Evolutionary conservation across 129 eudicot genomes (phyloP), one percentile per base, ranked within the genome.

Genomic region (Chrysanthemum lavandulifolium): DNA sequence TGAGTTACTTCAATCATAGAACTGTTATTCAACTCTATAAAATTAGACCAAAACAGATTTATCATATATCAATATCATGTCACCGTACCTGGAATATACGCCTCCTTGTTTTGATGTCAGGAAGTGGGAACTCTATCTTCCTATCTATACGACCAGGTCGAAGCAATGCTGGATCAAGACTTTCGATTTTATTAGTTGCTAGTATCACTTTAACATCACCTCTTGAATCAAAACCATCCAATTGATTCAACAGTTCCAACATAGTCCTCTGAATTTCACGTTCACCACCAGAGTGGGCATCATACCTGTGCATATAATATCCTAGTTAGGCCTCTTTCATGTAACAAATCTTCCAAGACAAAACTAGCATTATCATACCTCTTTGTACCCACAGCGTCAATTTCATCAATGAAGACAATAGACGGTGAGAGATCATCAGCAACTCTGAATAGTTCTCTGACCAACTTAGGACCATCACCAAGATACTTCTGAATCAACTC

Each of bases 191-290:
- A 68, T 93, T 93, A 29, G 98, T 93, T 53, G 98, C 98, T 57
- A 93, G 92, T 77, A 93, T 93, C 69, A 93, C 98, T 72, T 93
- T 93, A 57, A 93, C 98, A 76, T 93, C 97, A 73, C 92, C 98
- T 73, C 92, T 87, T 1, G 97, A 90, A 83, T 93, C 98, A 68
- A 93, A 93, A 64, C 98, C 98, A 87, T 93, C 98, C 67, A 93
- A 84, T 79, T 89, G 98, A 79, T 93, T 93, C 83, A 93, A 82
- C 69, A 93, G 75, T 33, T 93, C 98, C 85, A 93, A 78, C 97
- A 93, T 90, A 31, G 97, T 93, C 86, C 98, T 87, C 80, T 93
- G 98, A 73, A 93, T 90, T 74, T 93, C 98, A 74, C 98, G 97
- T 66, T 93, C 98, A 74, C 98, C 98, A 1, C 98, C 98, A 36